A percentile compares a stretch with the other conserved stretches of the same genome.
Evolutionary conservation across 495 filamentous ascomycete species (phyloP).

Genomic region (Penicillium lagena): DNA sequence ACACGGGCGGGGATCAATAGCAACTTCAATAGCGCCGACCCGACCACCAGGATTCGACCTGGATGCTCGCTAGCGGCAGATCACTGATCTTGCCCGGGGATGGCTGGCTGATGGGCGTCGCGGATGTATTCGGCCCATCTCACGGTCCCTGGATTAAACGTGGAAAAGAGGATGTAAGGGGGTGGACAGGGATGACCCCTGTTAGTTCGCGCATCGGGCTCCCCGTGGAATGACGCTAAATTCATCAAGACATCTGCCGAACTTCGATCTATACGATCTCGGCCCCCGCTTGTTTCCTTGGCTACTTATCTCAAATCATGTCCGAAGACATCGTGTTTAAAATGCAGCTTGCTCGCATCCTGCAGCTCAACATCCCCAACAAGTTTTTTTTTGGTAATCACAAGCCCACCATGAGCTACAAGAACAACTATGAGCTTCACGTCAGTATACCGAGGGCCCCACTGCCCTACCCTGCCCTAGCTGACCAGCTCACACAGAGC

Average conservation of each 20-base stretch:
- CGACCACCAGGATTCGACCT: background rate
- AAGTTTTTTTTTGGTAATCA: background rate
- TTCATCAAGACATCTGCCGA: background rate
- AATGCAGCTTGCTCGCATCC: conserved; percentile 1
- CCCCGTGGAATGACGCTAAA: conserved; percentile 5
- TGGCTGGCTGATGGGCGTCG: background rate
- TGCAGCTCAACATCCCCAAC: conserved; percentile 6
- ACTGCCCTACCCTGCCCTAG: background rate
- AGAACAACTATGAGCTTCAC: conserved; percentile 40
- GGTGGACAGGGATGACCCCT: background rate
- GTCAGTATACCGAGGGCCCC: conserved; percentile 13
- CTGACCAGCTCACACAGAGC: conserved; percentile 1
- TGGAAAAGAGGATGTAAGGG: conserved; percentile 6
- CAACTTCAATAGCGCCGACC: no score
- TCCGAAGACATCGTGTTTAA: background rate
- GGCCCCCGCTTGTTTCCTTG: no score
- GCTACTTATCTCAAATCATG: background rate
- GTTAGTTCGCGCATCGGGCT: conserved; percentile 1
- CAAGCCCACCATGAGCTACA: conserved; percentile 31
- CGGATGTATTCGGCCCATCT: conserved; percentile 5
- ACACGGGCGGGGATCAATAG: no score
- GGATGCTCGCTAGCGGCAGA: background rate
- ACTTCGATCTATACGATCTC: no score
- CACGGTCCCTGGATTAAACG: conserved; percentile 3
- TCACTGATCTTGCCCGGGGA: background rate